Conservation (phyloP, 306 rosid genomes). For the Erythrophleum fordii region DNA sequence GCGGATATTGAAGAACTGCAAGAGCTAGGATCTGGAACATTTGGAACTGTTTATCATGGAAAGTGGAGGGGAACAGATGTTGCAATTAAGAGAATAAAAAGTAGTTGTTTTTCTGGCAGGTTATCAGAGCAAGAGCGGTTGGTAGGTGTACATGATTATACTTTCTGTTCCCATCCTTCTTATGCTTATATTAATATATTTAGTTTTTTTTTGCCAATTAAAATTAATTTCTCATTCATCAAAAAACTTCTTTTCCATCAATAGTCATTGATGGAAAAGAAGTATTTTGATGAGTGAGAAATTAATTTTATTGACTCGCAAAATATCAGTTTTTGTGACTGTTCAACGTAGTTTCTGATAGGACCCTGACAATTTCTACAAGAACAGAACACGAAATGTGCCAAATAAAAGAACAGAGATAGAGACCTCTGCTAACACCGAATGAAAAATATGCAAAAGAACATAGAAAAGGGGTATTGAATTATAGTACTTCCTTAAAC, state of each 20-base stretch:
- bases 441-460: too few relatives aligned
- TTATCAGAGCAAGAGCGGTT: constrained; percentile 90
- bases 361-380: too few relatives aligned
- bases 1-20: constrained; percentile 81
- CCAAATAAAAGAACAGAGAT: too few relatives aligned
- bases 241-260: too few relatives aligned
- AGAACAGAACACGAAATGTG: too few relatives aligned
- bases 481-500: too few relatives aligned
- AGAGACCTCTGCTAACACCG: too few relatives aligned
- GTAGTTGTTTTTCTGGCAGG: constrained; percentile 87
- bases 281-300: constrained; percentile 5
- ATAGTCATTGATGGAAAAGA: constrained; percentile 14
- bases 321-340: constrained; percentile 29
- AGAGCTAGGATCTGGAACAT: constrained; percentile 96
- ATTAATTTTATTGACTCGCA: constrained; percentile 34
- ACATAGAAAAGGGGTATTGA: too few relatives aligned
- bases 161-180: constrained; percentile 18
- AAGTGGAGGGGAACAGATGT: constrained; percentile 99
- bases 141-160: constrained; percentile 57
- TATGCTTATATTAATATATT: constrained; percentile 9
- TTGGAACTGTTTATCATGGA: constrained; percentile 95
- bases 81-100: constrained; percentile 92
- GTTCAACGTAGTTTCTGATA: background rate
- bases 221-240: too few relatives aligned
- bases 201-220: background rate